These are phyloP conservation scores for Suillus plorans DNA, from an alignment of 768 basidiomycete species.

Conservation along the genomic window DNA sequence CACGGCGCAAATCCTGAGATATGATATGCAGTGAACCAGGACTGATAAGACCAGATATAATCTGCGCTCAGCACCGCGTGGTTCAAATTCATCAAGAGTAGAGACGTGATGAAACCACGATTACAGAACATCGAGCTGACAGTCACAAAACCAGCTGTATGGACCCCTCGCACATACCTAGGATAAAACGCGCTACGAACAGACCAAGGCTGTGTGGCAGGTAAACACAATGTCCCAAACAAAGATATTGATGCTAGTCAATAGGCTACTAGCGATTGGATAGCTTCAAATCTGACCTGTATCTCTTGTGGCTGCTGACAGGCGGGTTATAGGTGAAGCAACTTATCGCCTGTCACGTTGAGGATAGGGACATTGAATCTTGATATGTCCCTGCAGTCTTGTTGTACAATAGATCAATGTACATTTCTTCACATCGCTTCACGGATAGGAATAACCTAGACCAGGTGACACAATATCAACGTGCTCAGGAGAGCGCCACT, in stretches of 20 bases:
- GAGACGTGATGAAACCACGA: background rate
- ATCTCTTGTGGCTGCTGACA: background rate
- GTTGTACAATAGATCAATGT: background rate
- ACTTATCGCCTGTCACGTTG: background rate
- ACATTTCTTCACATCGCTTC: background rate
- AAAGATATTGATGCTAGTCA: constrained; percentile 57
- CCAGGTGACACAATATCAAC: background rate
- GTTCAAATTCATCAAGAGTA: background rate
- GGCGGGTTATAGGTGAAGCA: background rate
- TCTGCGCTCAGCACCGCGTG: constrained; percentile 49
- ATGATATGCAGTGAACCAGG: constrained; percentile 68
- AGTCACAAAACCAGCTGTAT: constrained; percentile 79
- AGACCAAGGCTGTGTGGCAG: constrained; percentile 65
- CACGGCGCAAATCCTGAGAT: constrained; percentile 63
- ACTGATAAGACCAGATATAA: constrained; percentile 66
- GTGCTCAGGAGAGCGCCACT: background rate
- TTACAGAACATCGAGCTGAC: constrained; percentile 76
- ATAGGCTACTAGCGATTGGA: background rate
- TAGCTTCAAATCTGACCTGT: background rate
- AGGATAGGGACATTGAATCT: background rate
- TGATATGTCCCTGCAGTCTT: background rate
- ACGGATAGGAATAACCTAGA: background rate
- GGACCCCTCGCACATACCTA: constrained; percentile 72
- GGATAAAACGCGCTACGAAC: constrained; percentile 59
- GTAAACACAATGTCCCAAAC: constrained; percentile 63